A percentile compares a stretch with the other conserved stretches of the same genome.
phyloP scores from a whole-genome alignment of 768 basidiomycete genomes.

The Termitomyces sp. region DNA sequence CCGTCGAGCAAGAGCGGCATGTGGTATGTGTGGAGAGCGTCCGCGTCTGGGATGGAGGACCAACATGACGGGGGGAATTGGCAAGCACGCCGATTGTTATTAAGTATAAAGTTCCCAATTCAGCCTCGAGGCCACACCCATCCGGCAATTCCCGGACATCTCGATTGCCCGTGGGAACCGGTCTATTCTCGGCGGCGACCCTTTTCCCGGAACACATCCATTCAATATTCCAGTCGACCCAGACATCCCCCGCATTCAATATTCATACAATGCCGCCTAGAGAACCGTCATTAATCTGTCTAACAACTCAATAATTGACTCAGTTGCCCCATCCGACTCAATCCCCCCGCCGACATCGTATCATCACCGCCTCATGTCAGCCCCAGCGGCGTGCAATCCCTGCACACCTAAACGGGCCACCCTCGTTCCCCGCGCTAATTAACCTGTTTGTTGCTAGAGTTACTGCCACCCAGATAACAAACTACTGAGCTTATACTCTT shows the following conservation, averaged over 20 bases:
- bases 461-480: no score
- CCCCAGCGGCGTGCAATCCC: background rate
- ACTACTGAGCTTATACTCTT: no score
- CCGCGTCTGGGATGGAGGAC: conserved; percentile 14
- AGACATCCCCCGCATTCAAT: no score
- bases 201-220: no score
- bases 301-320: no score
- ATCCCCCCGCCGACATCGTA: no score
- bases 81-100: conserved; percentile 5
- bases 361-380: background rate
- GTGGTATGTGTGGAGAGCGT: conserved; percentile 32
- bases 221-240: no score
- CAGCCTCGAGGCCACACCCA: conserved; percentile 16
- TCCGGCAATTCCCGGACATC: background rate
- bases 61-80: conserved; percentile 11
- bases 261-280: no score
- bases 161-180: conserved; percentile 1
- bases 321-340: no score
- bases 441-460: no score
- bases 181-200: background rate
- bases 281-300: no score
- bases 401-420: background rate
- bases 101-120: conserved; percentile 11
- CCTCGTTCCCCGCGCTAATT: background rate
- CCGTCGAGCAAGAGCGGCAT: conserved; percentile 37